A percentile compares a stretch with the other conserved stretches of the same genome.
Conservation (phyloP, 306 rosid genomes). For the Cicer yamashitae region DNA sequence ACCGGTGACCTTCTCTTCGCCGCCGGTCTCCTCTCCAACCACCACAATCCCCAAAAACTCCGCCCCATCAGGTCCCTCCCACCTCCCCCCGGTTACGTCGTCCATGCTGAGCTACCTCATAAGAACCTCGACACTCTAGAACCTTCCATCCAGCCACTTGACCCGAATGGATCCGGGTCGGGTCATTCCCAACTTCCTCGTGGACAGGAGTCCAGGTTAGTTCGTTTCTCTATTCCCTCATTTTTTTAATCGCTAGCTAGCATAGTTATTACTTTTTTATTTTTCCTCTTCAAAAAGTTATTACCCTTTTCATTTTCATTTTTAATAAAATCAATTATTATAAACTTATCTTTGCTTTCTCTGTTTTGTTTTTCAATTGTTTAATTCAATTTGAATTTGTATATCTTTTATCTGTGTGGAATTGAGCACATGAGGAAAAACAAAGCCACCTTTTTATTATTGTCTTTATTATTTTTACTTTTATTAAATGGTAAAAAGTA, state of each 20-base stretch:
- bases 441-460: background rate
- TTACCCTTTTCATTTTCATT: background rate
- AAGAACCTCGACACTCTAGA: background rate
- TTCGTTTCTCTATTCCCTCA: background rate
- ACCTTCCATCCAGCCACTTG: constrained; percentile 2
- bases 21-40: constrained; percentile 47
- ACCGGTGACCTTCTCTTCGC: constrained; percentile 63
- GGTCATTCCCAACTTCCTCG: constrained; percentile 30
- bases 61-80: constrained; percentile 68
- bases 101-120: background rate
- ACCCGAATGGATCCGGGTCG: constrained; percentile 47
- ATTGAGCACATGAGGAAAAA: constrained; percentile 6
- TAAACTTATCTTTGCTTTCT: background rate
- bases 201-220: constrained; percentile 60
- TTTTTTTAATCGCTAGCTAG: background rate
- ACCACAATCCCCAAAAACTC: constrained; percentile 76
- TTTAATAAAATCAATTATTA: background rate
- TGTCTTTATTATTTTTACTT: background rate
- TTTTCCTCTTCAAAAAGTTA: background rate
- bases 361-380: background rate
- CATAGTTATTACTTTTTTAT: constrained; percentile 10
- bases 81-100: background rate
- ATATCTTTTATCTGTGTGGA: background rate
- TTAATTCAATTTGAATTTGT: constrained; percentile 34
- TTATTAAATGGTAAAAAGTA: background rate